These are phyloP conservation scores for Candida morakotiae DNA, from an alignment of 805 yeast species.

Conservation along the genomic window DNA sequence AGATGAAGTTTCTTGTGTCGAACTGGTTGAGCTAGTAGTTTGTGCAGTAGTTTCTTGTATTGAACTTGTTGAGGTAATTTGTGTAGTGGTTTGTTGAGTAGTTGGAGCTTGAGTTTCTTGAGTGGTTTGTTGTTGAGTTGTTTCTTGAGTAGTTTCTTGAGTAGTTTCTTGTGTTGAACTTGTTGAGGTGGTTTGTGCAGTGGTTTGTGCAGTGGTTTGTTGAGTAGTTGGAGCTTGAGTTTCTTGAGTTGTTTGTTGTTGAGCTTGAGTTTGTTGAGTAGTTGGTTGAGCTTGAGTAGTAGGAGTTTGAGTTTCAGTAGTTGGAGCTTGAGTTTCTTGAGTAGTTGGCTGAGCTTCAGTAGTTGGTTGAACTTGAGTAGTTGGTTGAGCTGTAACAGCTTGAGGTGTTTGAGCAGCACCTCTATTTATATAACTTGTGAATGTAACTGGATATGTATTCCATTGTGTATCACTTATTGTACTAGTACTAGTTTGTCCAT, in stretches of 20 bases:
- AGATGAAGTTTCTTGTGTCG: constrained; percentile 12
- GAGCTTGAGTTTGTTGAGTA: constrained; percentile 11
- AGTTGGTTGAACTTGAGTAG: constrained; percentile 10
- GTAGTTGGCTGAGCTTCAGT: constrained; percentile 16
- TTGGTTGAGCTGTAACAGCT: constrained; percentile 9
- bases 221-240: constrained; percentile 10
- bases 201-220: constrained; percentile 3
- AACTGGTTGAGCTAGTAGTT: constrained; percentile 11
- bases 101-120: constrained; percentile 9
- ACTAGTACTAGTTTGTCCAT: constrained; percentile 45
- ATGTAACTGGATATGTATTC: constrained; percentile 32
- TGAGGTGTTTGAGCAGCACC: constrained; percentile 11
- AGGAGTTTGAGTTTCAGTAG: constrained; percentile 11
- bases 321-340: constrained; percentile 16
- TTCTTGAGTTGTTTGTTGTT: constrained; percentile 8
- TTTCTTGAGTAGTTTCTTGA: constrained; percentile 10
- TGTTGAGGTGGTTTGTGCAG: constrained; percentile 8
- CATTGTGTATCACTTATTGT: constrained; percentile 36
- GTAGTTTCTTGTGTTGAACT: constrained; percentile 10
- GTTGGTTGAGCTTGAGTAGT: background rate
- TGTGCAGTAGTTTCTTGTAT: constrained; percentile 10
- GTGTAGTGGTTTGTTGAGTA: constrained; percentile 4
- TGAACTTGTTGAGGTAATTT: constrained; percentile 8
- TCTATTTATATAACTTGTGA: constrained; percentile 16
- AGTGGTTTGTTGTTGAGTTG: constrained; percentile 11